Conservation (phyloP, 305 asterid species). For the Plantago rigida region DNA sequence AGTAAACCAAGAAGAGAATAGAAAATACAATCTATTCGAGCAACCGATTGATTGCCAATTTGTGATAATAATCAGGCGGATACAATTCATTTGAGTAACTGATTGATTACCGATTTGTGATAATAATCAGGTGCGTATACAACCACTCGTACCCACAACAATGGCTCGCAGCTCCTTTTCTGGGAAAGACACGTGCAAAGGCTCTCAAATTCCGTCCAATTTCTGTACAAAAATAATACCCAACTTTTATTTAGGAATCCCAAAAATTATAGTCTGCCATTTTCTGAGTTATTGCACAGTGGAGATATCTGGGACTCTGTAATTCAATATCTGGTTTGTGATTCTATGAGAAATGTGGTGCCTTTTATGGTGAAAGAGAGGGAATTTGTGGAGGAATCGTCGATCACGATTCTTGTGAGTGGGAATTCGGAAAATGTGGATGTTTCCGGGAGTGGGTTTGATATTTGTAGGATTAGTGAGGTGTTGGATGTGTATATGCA, state of each 20-base stretch:
- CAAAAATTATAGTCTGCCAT: conserved; percentile 11
- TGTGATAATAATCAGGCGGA: conserved; percentile 51
- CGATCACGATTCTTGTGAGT: conserved; percentile 65
- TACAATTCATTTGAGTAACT: conserved; percentile 32
- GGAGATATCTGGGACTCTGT: conserved; percentile 43
- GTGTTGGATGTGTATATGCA: conserved; percentile 66
- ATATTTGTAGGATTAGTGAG: conserved; percentile 36
- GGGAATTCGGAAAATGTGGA: conserved; percentile 42
- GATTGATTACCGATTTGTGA: not conserved
- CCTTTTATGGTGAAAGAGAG: conserved; percentile 44
- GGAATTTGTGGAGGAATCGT: conserved; percentile 50
- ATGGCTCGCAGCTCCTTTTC: conserved; percentile 53
- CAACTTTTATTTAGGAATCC: conserved; percentile 37
- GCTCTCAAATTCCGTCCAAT: conserved; percentile 55
- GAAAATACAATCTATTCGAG: conserved; percentile 35
- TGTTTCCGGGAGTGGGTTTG: conserved; percentile 27
- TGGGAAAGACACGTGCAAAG: conserved; percentile 72
- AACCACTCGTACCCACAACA: conserved; percentile 74
- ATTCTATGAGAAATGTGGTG: conserved; percentile 53
- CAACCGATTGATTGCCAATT: not conserved
- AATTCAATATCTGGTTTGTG: conserved; percentile 45
- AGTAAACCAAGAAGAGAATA: no score
- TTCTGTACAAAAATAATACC: conserved; percentile 43
- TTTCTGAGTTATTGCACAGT: conserved; percentile 28
- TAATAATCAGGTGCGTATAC: conserved; percentile 76